phyloP scores from a whole-genome alignment of 2,329 filamentous ascomycete species.

The Akanthomyces dipterigenus region DNA sequence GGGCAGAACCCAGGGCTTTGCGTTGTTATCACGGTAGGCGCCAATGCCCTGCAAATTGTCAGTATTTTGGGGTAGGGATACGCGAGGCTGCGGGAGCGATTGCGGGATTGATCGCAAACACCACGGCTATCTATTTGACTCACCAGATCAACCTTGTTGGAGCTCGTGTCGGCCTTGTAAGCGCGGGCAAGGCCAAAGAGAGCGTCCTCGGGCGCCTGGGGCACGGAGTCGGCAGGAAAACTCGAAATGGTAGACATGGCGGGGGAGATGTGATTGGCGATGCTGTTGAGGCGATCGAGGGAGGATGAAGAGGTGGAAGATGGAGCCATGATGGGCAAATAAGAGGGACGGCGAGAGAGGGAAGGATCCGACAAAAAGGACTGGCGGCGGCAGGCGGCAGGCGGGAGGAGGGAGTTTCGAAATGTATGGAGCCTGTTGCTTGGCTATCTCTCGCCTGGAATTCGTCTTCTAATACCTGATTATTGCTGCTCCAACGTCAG shows the following conservation, averaged over 20 bases:
- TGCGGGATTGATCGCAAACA: background rate
- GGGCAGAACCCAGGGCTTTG: constrained; percentile 94
- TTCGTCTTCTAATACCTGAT: background rate
- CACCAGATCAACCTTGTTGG: constrained; percentile 88
- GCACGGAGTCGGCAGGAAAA: constrained; percentile 71
- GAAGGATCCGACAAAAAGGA: background rate
- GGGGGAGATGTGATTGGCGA: constrained; percentile 65
- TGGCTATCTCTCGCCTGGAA: background rate
- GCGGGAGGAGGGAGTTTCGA: background rate
- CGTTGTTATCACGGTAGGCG: constrained; percentile 89
- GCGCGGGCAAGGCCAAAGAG: constrained; percentile 90
- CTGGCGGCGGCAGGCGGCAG: background rate
- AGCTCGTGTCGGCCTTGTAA: constrained; percentile 69
- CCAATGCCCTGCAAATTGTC: constrained; percentile 58
- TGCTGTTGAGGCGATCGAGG: constrained; percentile 50
- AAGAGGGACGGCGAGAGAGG: background rate
- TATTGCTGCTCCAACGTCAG: constrained; percentile 3
- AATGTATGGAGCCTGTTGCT: background rate
- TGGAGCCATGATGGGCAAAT: constrained; percentile 14
- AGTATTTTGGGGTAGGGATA: background rate
- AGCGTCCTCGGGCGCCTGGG: constrained; percentile 88
- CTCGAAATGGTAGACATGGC: constrained; percentile 46
- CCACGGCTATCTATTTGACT: constrained; percentile 24
- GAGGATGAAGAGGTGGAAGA: constrained; percentile 36
- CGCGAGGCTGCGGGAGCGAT: background rate